Conservation (phyloP, 176 grass and related monocot species). For the Juncus effusus region DNA sequence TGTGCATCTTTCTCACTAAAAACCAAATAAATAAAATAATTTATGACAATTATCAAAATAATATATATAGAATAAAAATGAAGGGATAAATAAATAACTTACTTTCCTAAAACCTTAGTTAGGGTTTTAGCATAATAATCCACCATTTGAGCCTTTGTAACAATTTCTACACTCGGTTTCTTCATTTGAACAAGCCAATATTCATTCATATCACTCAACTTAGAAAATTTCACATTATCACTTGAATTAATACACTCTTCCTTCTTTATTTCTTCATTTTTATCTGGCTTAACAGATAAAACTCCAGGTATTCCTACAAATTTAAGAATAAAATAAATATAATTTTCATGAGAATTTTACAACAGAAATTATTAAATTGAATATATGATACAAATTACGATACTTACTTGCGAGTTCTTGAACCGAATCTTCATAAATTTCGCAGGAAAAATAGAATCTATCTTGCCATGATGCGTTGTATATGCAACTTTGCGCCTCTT, state of each 20-base stretch:
- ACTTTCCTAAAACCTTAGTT: constrained; percentile 75
- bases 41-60: neutral
- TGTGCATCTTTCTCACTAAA: constrained; percentile 86
- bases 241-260: constrained; percentile 27
- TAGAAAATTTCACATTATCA: constrained; percentile 21
- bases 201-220: constrained; percentile 41
- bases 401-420: constrained; percentile 61
- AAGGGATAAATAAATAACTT: constrained; percentile 31
- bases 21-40: constrained; percentile 8
- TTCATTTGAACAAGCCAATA: constrained; percentile 77
- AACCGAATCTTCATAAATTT: constrained; percentile 51
- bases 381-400: neutral
- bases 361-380: constrained; percentile 2
- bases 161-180: constrained; percentile 75
- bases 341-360: constrained; percentile 16
- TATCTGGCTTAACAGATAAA: constrained; percentile 50
- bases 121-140: constrained; percentile 72
- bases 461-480: constrained; percentile 65
- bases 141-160: constrained; percentile 84
- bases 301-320: constrained; percentile 53
- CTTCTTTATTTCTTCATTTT: constrained; percentile 32
- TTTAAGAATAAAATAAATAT: constrained; percentile 8
- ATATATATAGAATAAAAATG: constrained; percentile 18
- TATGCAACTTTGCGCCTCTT: constrained; percentile 79
- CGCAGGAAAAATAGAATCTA: constrained; percentile 56